Base-by-base conservation (phyloP, 1,284 basidiomycete species). In the Dichomitus squalens region DNA sequence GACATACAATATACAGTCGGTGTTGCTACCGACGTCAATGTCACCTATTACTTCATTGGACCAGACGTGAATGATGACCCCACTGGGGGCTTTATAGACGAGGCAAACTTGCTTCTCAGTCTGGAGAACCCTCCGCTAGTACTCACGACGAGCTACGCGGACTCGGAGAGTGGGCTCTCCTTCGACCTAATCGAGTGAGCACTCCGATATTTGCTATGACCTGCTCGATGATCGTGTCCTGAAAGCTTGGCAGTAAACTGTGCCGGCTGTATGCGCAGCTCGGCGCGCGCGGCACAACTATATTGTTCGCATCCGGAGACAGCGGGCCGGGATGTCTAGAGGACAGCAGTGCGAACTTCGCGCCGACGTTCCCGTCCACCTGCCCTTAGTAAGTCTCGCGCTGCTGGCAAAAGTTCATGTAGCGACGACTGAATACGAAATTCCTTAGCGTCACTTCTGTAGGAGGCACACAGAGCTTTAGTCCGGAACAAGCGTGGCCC, bases 241-340 rank as follows among this genome's bases (percentile, higher is more conserved):
- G n/a, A n/a, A n/a, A n/a, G n/a, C n/a, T n/a, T 29, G 11, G 5
- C 38, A 66, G 64, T 31, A 64, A 59, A 20, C 44, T 64, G 1
- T 66, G 64, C 47, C 49, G 54, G 4, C 58, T 59, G 4, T 64
- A 64, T 27, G 64, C 62, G 7, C 79, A 83, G 54, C 78, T 90
- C 39, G 84, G 85, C 5, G 73, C 79, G 3, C 76, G 79, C 21
- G 88, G 88, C n/a, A 78, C 77, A 9, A 82, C 80, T 8, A 72
- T 85, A n/a, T 73, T 90, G 64, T 88, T 84, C 73, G 82, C 83
- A 21, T 83, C 82, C 50, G 88, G 87, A 51, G 87, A 85, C 62
- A 68, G 64, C 53, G 87, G 86, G 50, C 49, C 88, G 20, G 80
- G 74, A 14, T 85, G 83, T 23, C 69, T 86, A 52, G 75, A 80